Evolutionary conservation across 129 eudicot species (phyloP), one percentile per base, ranked within the genome.

Genomic region (Oenanthe sinensis): DNA sequence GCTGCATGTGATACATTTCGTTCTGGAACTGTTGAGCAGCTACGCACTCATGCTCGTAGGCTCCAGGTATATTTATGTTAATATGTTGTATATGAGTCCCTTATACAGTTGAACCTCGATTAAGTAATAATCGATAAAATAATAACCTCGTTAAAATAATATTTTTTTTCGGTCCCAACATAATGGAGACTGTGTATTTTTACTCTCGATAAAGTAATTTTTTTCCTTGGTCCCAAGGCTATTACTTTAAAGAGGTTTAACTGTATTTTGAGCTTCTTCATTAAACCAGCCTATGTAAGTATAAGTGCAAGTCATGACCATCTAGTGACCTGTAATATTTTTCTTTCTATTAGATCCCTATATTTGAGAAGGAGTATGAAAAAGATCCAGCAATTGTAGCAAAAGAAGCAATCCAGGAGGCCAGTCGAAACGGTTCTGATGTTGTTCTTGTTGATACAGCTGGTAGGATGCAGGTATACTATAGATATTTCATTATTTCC

Each of bases 381-480:
- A 95, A 92, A 82, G 99, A 95, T 84, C 97, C 97, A 75, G 96
- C 99, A 55, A 75, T 95, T 86, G 97, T 92, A 26, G 99, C 99
- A 22, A 95, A 95, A 87, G 97, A 95, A 86, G 99, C 97, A 79
- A 92, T 95, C 65, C 96, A 90, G 77, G 97, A 95, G 86, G 97
- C 97, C 60, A 48, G 84, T 43, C 93, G 96, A 33, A 90, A 87
- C 84, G 97, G 97, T 55, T 90, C 99, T 3, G 99, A 92, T 74
- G 97, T 95, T n/a, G 97, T 95, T 88, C 90, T 95, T 85, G 99
- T 95, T 78, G 99, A 95, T 83, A 95, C 99, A 49, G 97, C 99
- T 82, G 99, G 99, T 85, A 81, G 96, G 60, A 95, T 95, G 97
- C 97, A 95, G 98, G 98, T 91, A 86, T 54, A 2, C 22, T 24